Evolutionary conservation across 163 green algal species (phyloP).

Genomic region (Prototheca cutis): DNA sequence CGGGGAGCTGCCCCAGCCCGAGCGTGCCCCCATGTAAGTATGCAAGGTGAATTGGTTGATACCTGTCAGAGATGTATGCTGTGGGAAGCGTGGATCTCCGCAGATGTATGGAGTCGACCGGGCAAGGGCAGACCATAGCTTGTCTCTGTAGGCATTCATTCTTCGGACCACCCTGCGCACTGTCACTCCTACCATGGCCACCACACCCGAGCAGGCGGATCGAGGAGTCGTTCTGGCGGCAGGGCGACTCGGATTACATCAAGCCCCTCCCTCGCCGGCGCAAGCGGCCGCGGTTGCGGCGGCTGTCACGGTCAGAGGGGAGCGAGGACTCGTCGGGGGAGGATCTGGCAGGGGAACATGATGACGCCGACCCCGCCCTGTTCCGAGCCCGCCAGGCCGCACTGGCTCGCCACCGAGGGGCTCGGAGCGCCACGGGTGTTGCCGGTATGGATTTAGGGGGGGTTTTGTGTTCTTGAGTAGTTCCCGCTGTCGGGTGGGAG

Average conservation of each 20-base stretch:
- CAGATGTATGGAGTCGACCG: not conserved
- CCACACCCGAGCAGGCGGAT: constrained; percentile 28
- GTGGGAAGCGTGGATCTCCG: too few species aligned
- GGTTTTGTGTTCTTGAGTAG: too few species aligned
- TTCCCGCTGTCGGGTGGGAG: too few species aligned
- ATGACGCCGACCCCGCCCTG: constrained; percentile 1
- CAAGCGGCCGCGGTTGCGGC: not conserved
- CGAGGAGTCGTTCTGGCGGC: constrained; percentile 40
- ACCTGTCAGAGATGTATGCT: not conserved
- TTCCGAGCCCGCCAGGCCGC: not conserved
- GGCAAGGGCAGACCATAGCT: not conserved
- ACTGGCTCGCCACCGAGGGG: not conserved
- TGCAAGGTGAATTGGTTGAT: not conserved
- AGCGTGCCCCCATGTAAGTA: constrained; percentile 17
- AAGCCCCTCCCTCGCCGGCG: not conserved
- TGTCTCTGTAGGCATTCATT: not conserved
- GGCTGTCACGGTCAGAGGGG: constrained; percentile 2
- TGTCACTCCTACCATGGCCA: too few species aligned
- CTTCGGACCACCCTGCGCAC: not conserved
- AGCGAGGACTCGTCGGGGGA: not conserved
- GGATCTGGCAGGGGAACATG: not conserved
- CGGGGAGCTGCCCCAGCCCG: constrained; percentile 35
- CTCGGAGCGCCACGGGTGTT: too few species aligned
- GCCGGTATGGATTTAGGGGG: too few species aligned
- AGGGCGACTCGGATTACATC: constrained; percentile 11